phyloP scores from a whole-genome alignment of 2,329 filamentous ascomycete species.

The Cordyceps fumosorosea region DNA sequence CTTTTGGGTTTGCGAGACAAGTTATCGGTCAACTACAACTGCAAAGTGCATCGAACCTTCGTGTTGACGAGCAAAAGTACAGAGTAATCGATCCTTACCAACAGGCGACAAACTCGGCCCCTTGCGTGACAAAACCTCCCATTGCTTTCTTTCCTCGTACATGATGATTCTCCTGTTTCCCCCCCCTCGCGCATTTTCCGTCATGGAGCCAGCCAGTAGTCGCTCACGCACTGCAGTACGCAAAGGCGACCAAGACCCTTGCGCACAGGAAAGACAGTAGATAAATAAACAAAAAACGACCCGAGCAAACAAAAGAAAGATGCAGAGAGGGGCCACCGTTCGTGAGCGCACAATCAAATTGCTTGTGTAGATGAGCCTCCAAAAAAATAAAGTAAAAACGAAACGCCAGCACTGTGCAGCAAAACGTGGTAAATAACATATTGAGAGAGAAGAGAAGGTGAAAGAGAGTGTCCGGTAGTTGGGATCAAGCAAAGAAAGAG shows the following conservation, averaged over 20 bases:
- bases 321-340: background rate
- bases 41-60: background rate
- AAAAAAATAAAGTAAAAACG: background rate
- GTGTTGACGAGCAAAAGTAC: background rate
- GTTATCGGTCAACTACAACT: background rate
- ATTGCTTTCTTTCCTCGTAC: background rate
- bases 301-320: background rate
- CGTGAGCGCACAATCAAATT: background rate
- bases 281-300: background rate
- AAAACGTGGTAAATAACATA: slow-evolving; percentile 5
- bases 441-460: background rate
- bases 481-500: background rate
- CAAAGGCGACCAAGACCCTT: background rate
- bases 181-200: background rate
- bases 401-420: slow-evolving; percentile 8
- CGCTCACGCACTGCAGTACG: background rate
- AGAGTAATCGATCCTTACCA: background rate
- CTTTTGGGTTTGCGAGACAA: background rate
- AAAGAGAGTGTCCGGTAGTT: background rate
- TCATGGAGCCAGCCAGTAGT: background rate
- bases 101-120: background rate
- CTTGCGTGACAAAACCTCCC: background rate
- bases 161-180: background rate
- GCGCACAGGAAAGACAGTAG: background rate
- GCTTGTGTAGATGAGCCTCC: background rate